Percentiles rank a stretch among this genome's conserved stretches.
Evolutionary conservation across 768 basidiomycete species (phyloP).

Genomic region (Lentinula aciculospora): DNA sequence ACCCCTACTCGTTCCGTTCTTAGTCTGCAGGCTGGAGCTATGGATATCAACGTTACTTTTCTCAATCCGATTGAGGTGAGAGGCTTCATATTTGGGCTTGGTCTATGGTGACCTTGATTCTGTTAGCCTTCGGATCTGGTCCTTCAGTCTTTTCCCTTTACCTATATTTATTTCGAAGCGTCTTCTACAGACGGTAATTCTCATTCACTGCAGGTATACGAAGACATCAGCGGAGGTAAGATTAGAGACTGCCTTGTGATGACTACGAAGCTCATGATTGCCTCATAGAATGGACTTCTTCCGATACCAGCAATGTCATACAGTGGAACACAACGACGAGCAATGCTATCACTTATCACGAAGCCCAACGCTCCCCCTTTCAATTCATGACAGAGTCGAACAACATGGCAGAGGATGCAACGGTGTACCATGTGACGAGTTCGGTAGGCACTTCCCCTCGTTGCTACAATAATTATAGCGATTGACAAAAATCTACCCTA

Average conservation of each 20-base stretch:
- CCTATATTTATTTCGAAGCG: slow-evolving; percentile 35
- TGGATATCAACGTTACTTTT: slow-evolving; percentile 12
- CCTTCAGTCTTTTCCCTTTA: slow-evolving; percentile 49
- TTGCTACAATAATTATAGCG: not conserved
- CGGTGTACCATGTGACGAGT: slow-evolving; percentile 29
- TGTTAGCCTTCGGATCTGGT: slow-evolving; percentile 39
- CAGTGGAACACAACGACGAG: slow-evolving; percentile 40
- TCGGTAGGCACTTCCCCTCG: slow-evolving; percentile 18
- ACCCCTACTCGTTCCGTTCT: slow-evolving; percentile 12
- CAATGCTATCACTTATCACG: slow-evolving; percentile 33
- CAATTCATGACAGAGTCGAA: slow-evolving; percentile 30
- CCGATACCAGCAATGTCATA: slow-evolving; percentile 24
- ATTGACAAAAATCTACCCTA: not conserved
- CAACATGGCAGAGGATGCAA: slow-evolving; percentile 41
- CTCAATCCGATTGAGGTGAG: slow-evolving; percentile 13
- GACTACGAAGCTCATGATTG: not conserved
- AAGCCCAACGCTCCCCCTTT: slow-evolving; percentile 31
- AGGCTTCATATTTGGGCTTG: not conserved
- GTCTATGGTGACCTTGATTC: not conserved
- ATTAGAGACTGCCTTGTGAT: not conserved
- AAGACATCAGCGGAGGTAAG: slow-evolving; percentile 33
- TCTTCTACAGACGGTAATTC: slow-evolving; percentile 28
- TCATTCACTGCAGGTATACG: slow-evolving; percentile 39
- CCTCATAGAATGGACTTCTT: slow-evolving; percentile 28
- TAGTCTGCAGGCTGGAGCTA: slow-evolving; percentile 6